These are phyloP conservation scores for Neoboletus brunneissimus DNA, from an alignment of 768 basidiomycete genomes.

Conservation along the genomic window DNA sequence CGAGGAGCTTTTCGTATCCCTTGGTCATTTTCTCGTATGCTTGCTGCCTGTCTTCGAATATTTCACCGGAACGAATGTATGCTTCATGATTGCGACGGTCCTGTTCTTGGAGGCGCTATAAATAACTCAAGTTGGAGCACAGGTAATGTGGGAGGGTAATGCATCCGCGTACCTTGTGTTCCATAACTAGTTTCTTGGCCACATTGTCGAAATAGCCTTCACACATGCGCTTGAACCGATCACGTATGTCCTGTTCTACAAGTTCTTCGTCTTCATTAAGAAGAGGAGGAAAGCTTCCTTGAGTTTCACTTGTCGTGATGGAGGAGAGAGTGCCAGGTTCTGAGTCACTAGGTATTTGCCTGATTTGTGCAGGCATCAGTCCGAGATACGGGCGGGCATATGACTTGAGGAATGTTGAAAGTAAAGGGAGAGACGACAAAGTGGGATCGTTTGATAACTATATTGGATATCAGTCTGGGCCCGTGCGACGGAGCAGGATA, in stretches of 20 bases:
- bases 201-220: constrained; percentile 92
- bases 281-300: constrained; percentile 41
- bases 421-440: constrained; percentile 82
- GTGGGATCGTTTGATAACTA: constrained; percentile 88
- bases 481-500: constrained; percentile 4
- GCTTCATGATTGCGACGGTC: constrained; percentile 97
- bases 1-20: constrained; percentile 86
- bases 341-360: constrained; percentile 54
- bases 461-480: constrained; percentile 13
- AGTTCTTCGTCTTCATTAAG: constrained; percentile 64
- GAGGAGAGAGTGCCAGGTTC: constrained; percentile 57
- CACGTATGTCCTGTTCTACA: constrained; percentile 81
- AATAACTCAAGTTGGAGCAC: neutral
- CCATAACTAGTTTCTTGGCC: constrained; percentile 85
- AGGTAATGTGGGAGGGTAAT: neutral
- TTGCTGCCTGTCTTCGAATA: constrained; percentile 98
- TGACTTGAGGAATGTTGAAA: constrained; percentile 91
- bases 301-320: constrained; percentile 30
- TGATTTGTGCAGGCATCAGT: constrained; percentile 52
- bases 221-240: constrained; percentile 89
- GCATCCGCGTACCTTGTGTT: constrained; percentile 70
- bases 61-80: constrained; percentile 98
- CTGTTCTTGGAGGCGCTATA: constrained; percentile 91
- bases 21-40: constrained; percentile 99
- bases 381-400: constrained; percentile 88